These are phyloP conservation scores for Claviceps cyperi DNA, from an alignment of 2,329 filamentous ascomycete genomes.

Conservation along the genomic window DNA sequence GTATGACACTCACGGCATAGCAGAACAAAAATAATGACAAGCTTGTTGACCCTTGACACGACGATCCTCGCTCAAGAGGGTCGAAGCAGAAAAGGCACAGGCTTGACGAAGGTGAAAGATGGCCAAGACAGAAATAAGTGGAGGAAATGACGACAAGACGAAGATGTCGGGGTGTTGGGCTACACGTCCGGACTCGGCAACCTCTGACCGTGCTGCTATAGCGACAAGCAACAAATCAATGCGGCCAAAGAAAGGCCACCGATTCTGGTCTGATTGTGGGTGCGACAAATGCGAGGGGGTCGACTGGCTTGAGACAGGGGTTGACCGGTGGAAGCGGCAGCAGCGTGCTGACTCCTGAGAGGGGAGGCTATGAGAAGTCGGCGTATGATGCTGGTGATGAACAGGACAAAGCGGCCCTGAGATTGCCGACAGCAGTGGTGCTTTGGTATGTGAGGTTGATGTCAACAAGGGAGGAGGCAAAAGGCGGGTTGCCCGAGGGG, in stretches of 20 bases:
- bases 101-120: background rate
- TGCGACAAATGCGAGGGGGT: conserved; percentile 8
- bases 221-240: background rate
- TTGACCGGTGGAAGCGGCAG: background rate
- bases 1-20: conserved; percentile 29
- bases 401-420: background rate
- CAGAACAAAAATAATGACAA: conserved; percentile 18
- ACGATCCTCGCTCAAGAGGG: conserved; percentile 29
- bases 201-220: background rate
- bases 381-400: background rate
- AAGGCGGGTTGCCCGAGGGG: background rate
- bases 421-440: background rate
- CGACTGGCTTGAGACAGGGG: conserved; percentile 6
- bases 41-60: conserved; percentile 26
- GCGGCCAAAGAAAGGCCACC: background rate
- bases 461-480: background rate
- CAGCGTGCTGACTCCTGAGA: background rate
- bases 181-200: background rate
- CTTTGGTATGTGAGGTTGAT: background rate
- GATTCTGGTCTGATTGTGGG: background rate
- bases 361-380: background rate
- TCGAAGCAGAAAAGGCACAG: conserved; percentile 29
- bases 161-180: no score
- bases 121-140: background rate
- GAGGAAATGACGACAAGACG: background rate